Evolutionary conservation across 2,329 filamentous ascomycete species (phyloP), one percentile per base, ranked within the genome.

Genomic region (Neocatenulostroma microsporum): DNA sequence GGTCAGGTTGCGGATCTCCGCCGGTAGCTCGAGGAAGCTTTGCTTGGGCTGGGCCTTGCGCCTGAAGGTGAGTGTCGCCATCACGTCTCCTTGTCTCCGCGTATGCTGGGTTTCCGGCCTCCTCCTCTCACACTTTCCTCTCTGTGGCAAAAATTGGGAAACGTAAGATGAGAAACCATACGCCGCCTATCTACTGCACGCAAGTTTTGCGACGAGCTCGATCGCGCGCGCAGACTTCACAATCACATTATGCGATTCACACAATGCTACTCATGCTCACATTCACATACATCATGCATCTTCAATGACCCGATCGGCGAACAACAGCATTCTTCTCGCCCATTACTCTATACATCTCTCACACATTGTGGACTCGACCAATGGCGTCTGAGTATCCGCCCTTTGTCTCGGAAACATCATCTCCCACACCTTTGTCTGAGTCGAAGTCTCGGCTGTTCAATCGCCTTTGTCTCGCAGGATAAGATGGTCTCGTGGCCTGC

Each of bases 391-490:
- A 17, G 28, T 30, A 6, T 15, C 12, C 6, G 13, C 13, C 15
- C 28, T 8, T 30, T 13, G 28, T 30, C 15, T 18, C 19, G 13
- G 28, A 10, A 6, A 12, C 5, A 4, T 18, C 15, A 18, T 17
- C 9, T 15, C 4, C 28, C 19, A 10, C n/a, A n/a, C n/a, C 23
- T 25, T n/a, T 8, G n/a, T 8, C 8, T n/a, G 9, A n/a, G 23
- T 25, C 23, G 8, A 9, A n/a, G 23, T n/a, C n/a, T n/a, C n/a
- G n/a, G n/a, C n/a, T n/a, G n/a, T n/a, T n/a, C n/a, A n/a, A 25
- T 8, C 23, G 23, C 23, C 28, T 30, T 30, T 30, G 28, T 30
- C 28, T 30, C 28, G 28, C 28, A 13, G 28, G 28, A 30, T 30
- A 17, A 30, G 28, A 30, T 30, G 28, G 4, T 5, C 28, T 30